A percentile compares a stretch with the other conserved stretches of the same genome.
phyloP scores from a whole-genome alignment of 2,329 filamentous ascomycete species.

The Aspergillus udagawae region DNA sequence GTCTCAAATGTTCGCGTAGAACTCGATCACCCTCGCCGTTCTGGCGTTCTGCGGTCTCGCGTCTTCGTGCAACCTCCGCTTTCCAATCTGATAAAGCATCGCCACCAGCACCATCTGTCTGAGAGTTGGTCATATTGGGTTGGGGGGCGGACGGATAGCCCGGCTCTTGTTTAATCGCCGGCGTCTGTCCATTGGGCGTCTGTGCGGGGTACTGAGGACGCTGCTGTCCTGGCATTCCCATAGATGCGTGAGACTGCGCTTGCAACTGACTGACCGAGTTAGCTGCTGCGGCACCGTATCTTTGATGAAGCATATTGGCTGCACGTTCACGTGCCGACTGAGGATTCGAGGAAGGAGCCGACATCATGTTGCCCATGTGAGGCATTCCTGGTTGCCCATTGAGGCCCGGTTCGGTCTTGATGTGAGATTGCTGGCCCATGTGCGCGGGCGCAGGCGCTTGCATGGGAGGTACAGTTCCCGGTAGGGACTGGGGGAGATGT shows the following conservation, averaged over 20 bases:
- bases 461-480: constrained; percentile 22
- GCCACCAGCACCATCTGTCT: constrained; percentile 72
- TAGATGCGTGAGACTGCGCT: constrained; percentile 34
- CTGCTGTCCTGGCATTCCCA: constrained; percentile 34
- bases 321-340: constrained; percentile 54
- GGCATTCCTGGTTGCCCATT: constrained; percentile 33
- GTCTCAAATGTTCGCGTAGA: constrained; percentile 40
- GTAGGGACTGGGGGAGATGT: constrained; percentile 31
- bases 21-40: constrained; percentile 35
- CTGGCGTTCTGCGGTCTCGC: constrained; percentile 35
- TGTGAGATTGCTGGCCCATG: constrained; percentile 35
- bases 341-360: constrained; percentile 35
- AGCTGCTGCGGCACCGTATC: constrained; percentile 40
- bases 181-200: constrained; percentile 37
- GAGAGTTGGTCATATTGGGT: constrained; percentile 48
- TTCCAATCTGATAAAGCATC: constrained; percentile 55
- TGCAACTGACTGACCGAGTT: constrained; percentile 44
- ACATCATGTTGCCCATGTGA: constrained; percentile 33
- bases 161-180: constrained; percentile 40
- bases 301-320: constrained; percentile 48
- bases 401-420: constrained; percentile 52
- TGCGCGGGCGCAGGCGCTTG: constrained; percentile 19
- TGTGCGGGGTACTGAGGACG: constrained; percentile 27
- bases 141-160: constrained; percentile 35
- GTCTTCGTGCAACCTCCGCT: constrained; percentile 41